phyloP scores from a whole-genome alignment of 768 basidiomycete genomes.

The Coprinopsis marcescibilis region DNA sequence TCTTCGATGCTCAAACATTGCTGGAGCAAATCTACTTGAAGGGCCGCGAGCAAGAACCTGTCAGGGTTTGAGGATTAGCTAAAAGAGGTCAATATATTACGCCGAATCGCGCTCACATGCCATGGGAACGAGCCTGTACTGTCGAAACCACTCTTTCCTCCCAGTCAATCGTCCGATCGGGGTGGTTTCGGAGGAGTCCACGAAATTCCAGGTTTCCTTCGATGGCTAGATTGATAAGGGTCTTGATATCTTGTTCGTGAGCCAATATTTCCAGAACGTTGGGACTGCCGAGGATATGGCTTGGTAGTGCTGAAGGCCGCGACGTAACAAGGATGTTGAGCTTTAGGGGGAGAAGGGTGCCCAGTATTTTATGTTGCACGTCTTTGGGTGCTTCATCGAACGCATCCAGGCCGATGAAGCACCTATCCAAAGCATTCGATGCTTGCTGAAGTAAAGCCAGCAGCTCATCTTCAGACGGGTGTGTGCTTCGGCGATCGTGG shows the following conservation, averaged over 20 bases:
- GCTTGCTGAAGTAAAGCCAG: background rate
- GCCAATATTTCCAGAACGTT: background rate
- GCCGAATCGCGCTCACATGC: background rate
- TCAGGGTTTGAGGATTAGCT: background rate
- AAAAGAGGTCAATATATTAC: background rate
- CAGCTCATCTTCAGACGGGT: background rate
- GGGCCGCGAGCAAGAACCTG: background rate
- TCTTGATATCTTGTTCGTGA: background rate
- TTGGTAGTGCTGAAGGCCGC: background rate
- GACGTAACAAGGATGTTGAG: background rate
- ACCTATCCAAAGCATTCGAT: background rate
- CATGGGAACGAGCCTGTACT: background rate
- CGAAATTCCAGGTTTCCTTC: background rate
- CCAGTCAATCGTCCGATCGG: background rate
- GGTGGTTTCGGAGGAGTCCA: background rate
- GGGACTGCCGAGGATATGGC: background rate
- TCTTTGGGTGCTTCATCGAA: background rate
- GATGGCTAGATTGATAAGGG: background rate
- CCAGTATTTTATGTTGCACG: background rate
- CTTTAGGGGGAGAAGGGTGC: background rate
- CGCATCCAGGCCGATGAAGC: background rate
- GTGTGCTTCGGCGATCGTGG: background rate
- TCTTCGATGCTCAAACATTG: background rate
- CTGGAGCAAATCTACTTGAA: background rate
- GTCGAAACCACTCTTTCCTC: background rate